Base-by-base conservation (phyloP, 1,139 yeast species). In the Yamadazyma friedrichii region DNA sequence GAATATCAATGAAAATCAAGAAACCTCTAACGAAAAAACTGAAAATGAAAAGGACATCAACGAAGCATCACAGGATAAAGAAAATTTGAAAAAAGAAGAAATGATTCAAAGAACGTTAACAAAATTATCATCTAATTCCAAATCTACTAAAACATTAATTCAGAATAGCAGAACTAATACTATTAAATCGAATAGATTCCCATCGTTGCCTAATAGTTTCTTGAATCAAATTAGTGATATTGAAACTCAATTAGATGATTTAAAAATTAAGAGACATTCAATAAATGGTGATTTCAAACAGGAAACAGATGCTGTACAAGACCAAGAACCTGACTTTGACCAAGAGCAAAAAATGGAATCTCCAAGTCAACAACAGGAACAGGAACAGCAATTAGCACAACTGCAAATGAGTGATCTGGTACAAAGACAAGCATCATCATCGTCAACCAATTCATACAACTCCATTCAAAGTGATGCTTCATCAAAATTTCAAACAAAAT, bases 391-490 rank as follows among this genome's bases (percentile, higher is more conserved):
- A 13, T 33, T 35, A 9, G 15, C 35, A 12, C 39, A 72, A 28
- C 31, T 28, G 12, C n/a, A 11, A 28, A n/a, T 28, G 6, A 6
- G 31, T 11, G 13, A 24, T 17, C 9, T 4, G 15, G 27, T 41
- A 6, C 25, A 34, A 13, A 36, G 73, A 44, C 55, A 58, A 12
- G 52, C 50, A n/a, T 64, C 74, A 2, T 42, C 56, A 2, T 54
- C 62, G 2, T 67, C 74, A 2, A 49, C 58, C 15, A 50, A 48
- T 2, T 64, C 74, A 1, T 58, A 52, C 46, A 59, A 64, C 42
- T 69, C 75, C 2, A 62, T 70, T 45, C 70, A 67, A 48, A 66
- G 73, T 47, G 71, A 63, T 27, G 59, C 62, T 3, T 61, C 67
- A 0, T 59, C 61, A 26, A 65, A 67, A 45, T 68, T 69, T 50